A percentile compares a stretch with the other conserved stretches of the same genome.
These are phyloP conservation scores for Cladosporium sp. DNA, from an alignment of 2,329 filamentous ascomycete species.

Conservation along the genomic window DNA sequence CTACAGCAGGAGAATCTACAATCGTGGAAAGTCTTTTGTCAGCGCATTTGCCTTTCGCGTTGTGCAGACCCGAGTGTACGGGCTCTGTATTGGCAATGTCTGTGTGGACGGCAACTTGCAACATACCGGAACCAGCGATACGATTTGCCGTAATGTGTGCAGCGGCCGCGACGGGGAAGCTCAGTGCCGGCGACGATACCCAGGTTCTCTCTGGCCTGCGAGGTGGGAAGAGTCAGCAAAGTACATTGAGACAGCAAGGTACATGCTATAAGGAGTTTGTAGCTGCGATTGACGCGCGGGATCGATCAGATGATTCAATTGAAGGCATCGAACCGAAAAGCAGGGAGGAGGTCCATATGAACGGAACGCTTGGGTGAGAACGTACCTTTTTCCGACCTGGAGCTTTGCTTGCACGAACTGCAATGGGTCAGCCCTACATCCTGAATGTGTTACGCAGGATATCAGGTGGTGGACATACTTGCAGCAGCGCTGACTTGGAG, in stretches of 20 bases:
- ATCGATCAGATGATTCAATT: not conserved
- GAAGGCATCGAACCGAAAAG: not conserved
- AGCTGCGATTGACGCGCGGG: not conserved
- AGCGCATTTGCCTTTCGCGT: not conserved
- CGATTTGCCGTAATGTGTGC: constrained; percentile 49
- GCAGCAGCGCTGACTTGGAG: constrained; percentile 58
- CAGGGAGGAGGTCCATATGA: constrained; percentile 17
- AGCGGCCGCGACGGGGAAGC: constrained; percentile 50
- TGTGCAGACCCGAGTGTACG: not conserved
- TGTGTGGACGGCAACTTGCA: constrained; percentile 5
- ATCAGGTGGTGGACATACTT: constrained; percentile 28
- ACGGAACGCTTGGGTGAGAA: not conserved
- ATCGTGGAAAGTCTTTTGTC: not conserved
- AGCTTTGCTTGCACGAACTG: constrained; percentile 12
- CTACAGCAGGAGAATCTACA: constrained; percentile 53
- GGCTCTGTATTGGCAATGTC: not conserved
- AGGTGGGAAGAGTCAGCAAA: not conserved
- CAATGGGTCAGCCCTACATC: not conserved
- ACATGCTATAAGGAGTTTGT: not conserved
- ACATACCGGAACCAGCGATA: constrained; percentile 51
- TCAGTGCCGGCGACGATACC: constrained; percentile 53
- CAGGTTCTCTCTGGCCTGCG: constrained; percentile 46
- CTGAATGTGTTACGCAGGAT: not conserved
- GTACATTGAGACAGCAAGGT: not conserved
- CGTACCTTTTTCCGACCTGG: constrained; percentile 15